A percentile compares a stretch with the other conserved stretches of the same genome.
These are phyloP conservation scores for Nelumbo lutea DNA, from an alignment of 164 flowering plant species.

Conservation along the genomic window DNA sequence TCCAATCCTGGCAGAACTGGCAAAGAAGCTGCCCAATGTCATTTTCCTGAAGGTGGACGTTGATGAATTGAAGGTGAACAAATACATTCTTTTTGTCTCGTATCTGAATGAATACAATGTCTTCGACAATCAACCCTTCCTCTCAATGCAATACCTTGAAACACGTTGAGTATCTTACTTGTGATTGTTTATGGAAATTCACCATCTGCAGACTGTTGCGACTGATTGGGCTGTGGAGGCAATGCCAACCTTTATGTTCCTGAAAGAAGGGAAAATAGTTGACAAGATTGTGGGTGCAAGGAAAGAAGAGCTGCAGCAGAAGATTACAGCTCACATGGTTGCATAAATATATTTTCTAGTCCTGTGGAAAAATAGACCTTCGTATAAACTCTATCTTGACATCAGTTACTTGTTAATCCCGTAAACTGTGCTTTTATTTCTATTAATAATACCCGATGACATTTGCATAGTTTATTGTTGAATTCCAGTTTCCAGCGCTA, in stretches of 20 bases:
- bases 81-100: background rate
- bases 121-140: background rate
- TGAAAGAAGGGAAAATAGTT: constrained; percentile 53
- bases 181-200: background rate
- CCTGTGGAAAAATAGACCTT: background rate
- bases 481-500: no score
- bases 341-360: background rate
- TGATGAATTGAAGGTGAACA: constrained; percentile 56
- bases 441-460: no score
- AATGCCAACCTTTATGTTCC: constrained; percentile 66
- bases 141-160: no score
- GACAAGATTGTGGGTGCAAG: constrained; percentile 64
- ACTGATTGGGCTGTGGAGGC: constrained; percentile 54
- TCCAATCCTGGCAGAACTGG: constrained; percentile 58
- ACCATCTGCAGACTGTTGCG: constrained; percentile 42
- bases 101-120: background rate
- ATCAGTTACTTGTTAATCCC: no score
- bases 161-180: background rate
- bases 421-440: no score
- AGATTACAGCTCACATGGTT: constrained; percentile 13
- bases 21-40: constrained; percentile 47
- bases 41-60: constrained; percentile 82
- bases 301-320: constrained; percentile 34
- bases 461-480: no score
- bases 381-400: no score